Base-by-base conservation (phyloP, 441 rosid genomes). In the Euphorbia schlechtendalii region DNA sequence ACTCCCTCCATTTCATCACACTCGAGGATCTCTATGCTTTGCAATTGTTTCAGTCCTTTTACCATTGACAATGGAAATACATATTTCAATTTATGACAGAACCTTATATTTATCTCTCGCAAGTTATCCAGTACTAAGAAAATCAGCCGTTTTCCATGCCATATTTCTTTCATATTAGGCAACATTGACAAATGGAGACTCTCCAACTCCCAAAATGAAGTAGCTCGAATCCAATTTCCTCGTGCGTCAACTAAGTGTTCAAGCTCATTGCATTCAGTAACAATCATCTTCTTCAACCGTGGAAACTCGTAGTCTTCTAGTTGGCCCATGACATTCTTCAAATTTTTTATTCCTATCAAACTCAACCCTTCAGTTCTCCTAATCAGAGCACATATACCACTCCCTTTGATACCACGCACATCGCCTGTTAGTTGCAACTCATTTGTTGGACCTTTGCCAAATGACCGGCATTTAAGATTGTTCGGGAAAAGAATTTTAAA, bases 231-330 rank as follows among this genome's bases (percentile, higher is more conserved):
- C 55, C 55, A 51, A 7, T 18, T 1, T 51, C 55, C 55, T 1
- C 3, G 25, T 3, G 55, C 20, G 20, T 51, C 25, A 51, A 51
- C 55, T 51, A 51, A 18, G 55, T 51, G 8, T 20, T 51, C 55
- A 18, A 21, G 25, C 22, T 51, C 55, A 18, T 51, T 25, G 4
- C 55, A 51, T 51, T 51, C 55, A n/a, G 55, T 18, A 20, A 18
- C 55, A 51, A 51, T 18, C 36, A 8, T 1, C 14, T 14, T 13
- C 21, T 27, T 48, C 65, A 22, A 0, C 5, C 0, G 1, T n/a
- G 36, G 17, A 48, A 17, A 62, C 30, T 14, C 65, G 1, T 25
- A 4, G 14, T 62, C 65, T 62, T 62, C 65, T 46, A 62, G 22
- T 22, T 46, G 40, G 3, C 9, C 27, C n/a, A 62, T 15, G n/a